Evolutionary conservation across 2,329 filamentous ascomycete species (phyloP).

Genomic region (Cryphonectria carpinicola): DNA sequence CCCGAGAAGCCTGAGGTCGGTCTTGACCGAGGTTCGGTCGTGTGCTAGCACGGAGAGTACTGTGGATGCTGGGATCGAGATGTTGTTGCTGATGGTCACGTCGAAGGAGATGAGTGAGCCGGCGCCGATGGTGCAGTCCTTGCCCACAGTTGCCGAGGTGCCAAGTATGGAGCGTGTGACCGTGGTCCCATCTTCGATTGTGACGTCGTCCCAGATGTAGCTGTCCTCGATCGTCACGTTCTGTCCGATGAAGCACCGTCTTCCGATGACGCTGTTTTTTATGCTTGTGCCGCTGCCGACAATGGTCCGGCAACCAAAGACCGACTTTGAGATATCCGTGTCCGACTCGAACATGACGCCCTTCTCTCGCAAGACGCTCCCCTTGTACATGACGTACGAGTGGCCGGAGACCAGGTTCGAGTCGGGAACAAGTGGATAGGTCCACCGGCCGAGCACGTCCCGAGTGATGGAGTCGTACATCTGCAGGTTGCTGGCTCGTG

Average conservation of each 20-base stretch:
- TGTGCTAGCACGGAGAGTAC: conserved; percentile 45
- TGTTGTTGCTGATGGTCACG: conserved; percentile 70
- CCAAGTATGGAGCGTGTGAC: conserved; percentile 78
- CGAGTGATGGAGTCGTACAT: conserved; percentile 88
- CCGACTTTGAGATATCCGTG: conserved; percentile 70
- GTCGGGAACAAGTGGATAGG: conserved; percentile 87
- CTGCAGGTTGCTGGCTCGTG: conserved; percentile 81
- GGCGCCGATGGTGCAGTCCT: conserved; percentile 67
- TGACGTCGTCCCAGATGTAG: conserved; percentile 85
- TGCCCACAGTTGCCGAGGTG: conserved; percentile 71
- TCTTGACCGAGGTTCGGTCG: conserved; percentile 42
- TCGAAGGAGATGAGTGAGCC: conserved; percentile 82
- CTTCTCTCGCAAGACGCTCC: conserved; percentile 77
- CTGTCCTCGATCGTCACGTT: conserved; percentile 79
- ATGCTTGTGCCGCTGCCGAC: conserved; percentile 75
- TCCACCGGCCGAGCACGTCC: conserved; percentile 86
- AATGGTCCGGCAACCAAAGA: conserved; percentile 76
- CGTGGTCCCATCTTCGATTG: conserved; percentile 73
- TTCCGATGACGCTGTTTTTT: conserved; percentile 78
- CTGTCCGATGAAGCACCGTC: conserved; percentile 82
- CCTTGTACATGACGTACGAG: conserved; percentile 71
- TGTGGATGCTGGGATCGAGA: conserved; percentile 45
- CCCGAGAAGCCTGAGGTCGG: conserved; percentile 54
- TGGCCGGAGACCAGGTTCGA: conserved; percentile 81
- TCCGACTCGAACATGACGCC: conserved; percentile 74